Percentiles rank a stretch among this genome's conserved stretches.
Conservation (phyloP, 441 rosid species). For the Manihot esculenta region DNA sequence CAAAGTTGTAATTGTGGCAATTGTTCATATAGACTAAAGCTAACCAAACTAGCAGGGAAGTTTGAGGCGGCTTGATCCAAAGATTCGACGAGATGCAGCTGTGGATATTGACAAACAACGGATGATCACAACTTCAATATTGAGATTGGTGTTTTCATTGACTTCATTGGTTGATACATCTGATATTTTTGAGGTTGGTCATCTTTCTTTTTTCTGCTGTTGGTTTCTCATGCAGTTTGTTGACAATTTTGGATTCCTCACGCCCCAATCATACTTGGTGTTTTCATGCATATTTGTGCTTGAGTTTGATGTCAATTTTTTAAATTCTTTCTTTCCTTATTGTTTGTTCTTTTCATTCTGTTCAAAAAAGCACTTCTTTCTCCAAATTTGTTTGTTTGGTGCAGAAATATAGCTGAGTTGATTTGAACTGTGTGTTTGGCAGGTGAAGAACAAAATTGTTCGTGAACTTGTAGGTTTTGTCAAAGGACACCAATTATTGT, state of each 20-base stretch:
- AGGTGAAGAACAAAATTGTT: constrained; percentile 92
- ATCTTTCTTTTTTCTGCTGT: constrained; percentile 8
- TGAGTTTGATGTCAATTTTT: constrained; percentile 1
- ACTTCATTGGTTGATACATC: constrained; percentile 83
- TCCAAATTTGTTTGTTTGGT: constrained; percentile 9
- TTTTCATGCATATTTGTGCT: neutral
- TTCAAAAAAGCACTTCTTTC: neutral
- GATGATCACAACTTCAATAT: constrained; percentile 61
- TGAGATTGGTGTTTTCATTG: constrained; percentile 81
- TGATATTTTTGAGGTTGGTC: constrained; percentile 82
- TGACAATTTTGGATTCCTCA: neutral
- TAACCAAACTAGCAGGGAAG: constrained; percentile 58
- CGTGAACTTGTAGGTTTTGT: constrained; percentile 83
- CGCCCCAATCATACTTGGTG: neutral
- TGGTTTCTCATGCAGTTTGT: neutral
- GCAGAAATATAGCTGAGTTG: constrained; percentile 1
- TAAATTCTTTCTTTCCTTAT: neutral
- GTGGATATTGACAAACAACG: constrained; percentile 65
- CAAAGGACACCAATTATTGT: constrained; percentile 70
- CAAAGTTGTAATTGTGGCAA: constrained; percentile 14
- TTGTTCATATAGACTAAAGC: constrained; percentile 25
- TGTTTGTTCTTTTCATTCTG: neutral
- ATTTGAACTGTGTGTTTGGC: constrained; percentile 23
- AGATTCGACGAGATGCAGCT: constrained; percentile 55
- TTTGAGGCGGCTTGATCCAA: constrained; percentile 59